These are phyloP conservation scores for Otatea glauca DNA, from an alignment of 176 grass and related monocot genomes.

Conservation along the genomic window DNA sequence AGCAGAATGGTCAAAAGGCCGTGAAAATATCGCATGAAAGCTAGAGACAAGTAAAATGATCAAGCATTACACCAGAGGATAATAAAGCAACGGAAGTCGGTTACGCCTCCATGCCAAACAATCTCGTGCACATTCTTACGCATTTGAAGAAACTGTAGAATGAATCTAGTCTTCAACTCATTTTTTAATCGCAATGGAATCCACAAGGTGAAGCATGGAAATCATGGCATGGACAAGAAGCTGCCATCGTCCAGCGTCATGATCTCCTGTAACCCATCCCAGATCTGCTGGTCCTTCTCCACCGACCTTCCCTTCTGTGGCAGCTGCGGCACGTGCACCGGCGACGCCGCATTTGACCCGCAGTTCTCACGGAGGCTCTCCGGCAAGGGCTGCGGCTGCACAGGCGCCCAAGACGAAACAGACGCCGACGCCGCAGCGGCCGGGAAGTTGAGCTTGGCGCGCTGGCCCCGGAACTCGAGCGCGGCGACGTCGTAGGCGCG, in stretches of 20 bases:
- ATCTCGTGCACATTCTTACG: neutral
- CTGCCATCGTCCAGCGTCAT: constrained; percentile 52
- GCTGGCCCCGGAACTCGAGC: constrained; percentile 61
- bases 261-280: constrained; percentile 80
- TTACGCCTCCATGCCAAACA: neutral
- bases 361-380: constrained; percentile 26
- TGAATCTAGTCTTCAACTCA: neutral
- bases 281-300: constrained; percentile 47
- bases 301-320: neutral
- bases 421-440: constrained; percentile 7
- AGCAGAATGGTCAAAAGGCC: neutral
- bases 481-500: constrained; percentile 79
- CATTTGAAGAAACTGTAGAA: neutral
- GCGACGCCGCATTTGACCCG: constrained; percentile 25
- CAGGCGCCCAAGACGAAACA: neutral
- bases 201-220: neutral
- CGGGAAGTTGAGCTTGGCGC: constrained; percentile 78
- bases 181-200: neutral
- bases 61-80: neutral
- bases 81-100: neutral
- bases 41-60: neutral
- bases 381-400: neutral
- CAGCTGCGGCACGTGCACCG: constrained; percentile 11
- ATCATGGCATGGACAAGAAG: constrained; percentile 55
- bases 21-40: neutral